These are phyloP conservation scores for Dictyostelium firmibasis DNA, from an alignment of 78 protist genomes.

Conservation along the genomic window DNA sequence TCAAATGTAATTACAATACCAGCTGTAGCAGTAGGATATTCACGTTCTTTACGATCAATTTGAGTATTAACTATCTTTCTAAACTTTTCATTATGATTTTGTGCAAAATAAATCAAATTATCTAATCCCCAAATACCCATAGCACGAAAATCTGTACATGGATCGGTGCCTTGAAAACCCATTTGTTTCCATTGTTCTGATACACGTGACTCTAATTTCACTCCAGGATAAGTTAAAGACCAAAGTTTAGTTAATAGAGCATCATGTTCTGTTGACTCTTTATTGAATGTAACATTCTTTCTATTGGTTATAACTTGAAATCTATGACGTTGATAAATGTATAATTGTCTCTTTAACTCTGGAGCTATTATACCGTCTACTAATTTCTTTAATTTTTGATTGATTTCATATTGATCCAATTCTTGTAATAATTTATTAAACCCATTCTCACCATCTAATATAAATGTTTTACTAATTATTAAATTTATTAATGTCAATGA, in stretches of 20 bases:
- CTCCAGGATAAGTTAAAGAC: slow-evolving; percentile 49
- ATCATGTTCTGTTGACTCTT: slow-evolving; percentile 47
- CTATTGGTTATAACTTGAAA: slow-evolving; percentile 19
- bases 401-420: slow-evolving; percentile 36
- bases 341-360: slow-evolving; percentile 40
- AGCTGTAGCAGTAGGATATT: slow-evolving; percentile 64
- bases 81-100: slow-evolving; percentile 43
- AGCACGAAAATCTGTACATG: slow-evolving; percentile 71
- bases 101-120: slow-evolving; percentile 66
- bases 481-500: slow-evolving; percentile 30
- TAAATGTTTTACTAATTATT: background rate
- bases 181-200: slow-evolving; percentile 71
- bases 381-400: background rate
- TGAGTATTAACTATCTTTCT: slow-evolving; percentile 33
- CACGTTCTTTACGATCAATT: slow-evolving; percentile 55
- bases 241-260: slow-evolving; percentile 48
- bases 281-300: slow-evolving; percentile 17
- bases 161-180: slow-evolving; percentile 77
- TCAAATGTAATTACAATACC: slow-evolving; percentile 42
- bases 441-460: background rate
- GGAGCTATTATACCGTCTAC: slow-evolving; percentile 26
- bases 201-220: slow-evolving; percentile 40
- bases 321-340: slow-evolving; percentile 45
- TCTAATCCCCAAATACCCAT: slow-evolving; percentile 79
- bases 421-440: background rate